Percentiles rank a stretch among this genome's conserved stretches.
These are phyloP conservation scores for Trametopsis cervina DNA, from an alignment of 768 basidiomycete species.

Conservation along the genomic window DNA sequence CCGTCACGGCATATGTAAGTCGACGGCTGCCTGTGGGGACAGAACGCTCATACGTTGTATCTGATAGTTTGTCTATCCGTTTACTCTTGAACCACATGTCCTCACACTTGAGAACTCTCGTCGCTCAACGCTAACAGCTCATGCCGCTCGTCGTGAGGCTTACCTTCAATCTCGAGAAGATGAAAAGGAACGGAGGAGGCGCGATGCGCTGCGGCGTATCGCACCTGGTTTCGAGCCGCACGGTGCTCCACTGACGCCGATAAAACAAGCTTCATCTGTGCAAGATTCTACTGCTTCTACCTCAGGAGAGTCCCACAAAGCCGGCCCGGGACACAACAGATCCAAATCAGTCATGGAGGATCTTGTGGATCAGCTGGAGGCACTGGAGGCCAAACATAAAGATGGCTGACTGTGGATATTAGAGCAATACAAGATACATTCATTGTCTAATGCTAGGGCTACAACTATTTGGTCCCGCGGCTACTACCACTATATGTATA, in stretches of 20 bases:
- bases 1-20: conserved; percentile 81
- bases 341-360: conserved; percentile 69
- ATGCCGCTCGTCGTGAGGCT: conserved; percentile 60
- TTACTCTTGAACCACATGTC: conserved; percentile 85
- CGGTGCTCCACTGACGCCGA: conserved; percentile 52
- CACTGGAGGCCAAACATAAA: conserved; percentile 37
- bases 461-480: not conserved
- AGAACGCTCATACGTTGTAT: conserved; percentile 4
- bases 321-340: conserved; percentile 8
- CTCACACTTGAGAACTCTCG: conserved; percentile 71
- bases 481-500: not conserved
- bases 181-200: conserved; percentile 59
- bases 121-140: conserved; percentile 55
- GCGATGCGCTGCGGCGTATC: conserved; percentile 65
- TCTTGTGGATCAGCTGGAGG: conserved; percentile 74
- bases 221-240: conserved; percentile 82
- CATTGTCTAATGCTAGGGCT: not conserved
- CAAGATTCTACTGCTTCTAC: conserved; percentile 17
- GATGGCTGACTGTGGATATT: not conserved
- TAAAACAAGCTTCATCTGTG: conserved; percentile 24
- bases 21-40: not conserved
- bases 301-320: conserved; percentile 12
- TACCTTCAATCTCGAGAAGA: conserved; percentile 66
- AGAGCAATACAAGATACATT: not conserved
- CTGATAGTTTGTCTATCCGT: conserved; percentile 89